Evolutionary conservation across 169 alveolate genomes (phyloP).

Genomic region (Plasmodium inui): DNA sequence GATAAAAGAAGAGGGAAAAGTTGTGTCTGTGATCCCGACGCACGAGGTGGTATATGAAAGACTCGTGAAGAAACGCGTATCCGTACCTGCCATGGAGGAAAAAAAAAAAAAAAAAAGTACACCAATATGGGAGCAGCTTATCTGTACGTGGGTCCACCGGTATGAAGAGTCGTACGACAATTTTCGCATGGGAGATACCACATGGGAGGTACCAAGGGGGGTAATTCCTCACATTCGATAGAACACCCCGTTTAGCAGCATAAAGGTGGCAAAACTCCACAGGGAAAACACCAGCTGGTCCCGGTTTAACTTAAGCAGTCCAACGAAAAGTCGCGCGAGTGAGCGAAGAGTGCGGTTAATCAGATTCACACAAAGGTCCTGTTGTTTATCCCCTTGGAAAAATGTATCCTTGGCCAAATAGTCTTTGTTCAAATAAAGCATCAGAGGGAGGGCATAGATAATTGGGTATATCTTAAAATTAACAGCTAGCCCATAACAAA

Average conservation of each 20-base stretch:
- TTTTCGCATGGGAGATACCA: not conserved
- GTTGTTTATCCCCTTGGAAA: constrained; percentile 56
- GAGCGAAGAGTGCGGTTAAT: constrained; percentile 16
- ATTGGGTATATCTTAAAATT: constrained; percentile 97
- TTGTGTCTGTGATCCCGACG: constrained; percentile 98
- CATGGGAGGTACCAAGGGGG: not conserved
- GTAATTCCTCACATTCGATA: constrained; percentile 74
- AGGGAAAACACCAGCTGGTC: constrained; percentile 84
- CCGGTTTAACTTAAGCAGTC: constrained; percentile 56
- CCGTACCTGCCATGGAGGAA: constrained; percentile 87
- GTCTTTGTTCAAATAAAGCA: constrained; percentile 80
- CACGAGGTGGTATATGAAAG: constrained; percentile 95
- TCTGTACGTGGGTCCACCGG: not conserved
- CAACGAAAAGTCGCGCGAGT: constrained; percentile 2
- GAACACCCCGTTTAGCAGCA: constrained; percentile 82
- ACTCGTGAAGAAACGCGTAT: constrained; percentile 93
- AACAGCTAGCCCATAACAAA: constrained; percentile 92
- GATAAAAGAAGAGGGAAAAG: constrained; percentile 95
- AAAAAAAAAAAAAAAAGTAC: not conserved
- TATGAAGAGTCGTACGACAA: not conserved
- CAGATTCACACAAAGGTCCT: constrained; percentile 30
- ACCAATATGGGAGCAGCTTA: not conserved
- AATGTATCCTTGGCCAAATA: constrained; percentile 45
- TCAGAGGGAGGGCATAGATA: constrained; percentile 93
- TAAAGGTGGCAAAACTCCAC: constrained; percentile 85